Base-by-base conservation (phyloP, 805 yeast genomes). In the Yamadazyma nakazawae region DNA sequence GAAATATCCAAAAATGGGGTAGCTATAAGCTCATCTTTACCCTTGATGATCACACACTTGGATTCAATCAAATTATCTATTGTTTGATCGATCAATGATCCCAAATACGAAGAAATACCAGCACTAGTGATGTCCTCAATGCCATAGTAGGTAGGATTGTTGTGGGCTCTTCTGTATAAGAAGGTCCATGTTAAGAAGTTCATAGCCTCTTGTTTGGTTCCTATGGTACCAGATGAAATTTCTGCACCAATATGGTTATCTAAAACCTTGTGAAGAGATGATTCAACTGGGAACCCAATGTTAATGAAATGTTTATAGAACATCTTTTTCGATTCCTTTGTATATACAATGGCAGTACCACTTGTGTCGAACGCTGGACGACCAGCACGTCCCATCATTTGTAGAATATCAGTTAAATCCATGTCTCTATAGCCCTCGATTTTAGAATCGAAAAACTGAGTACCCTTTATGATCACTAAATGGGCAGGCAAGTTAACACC, bases 371-470 rank as follows among this genome's bases (percentile, higher is more conserved):
- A 86, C 1, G 88, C 88, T 1, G 92, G 92, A 51, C 92, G 78
- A 40, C 92, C 92, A 0, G 92, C 92, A 60, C 92, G 70, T 34
- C 92, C 92, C 89, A 84, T 84, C 90, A 84, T 85, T 62, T 84
- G 94, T 47, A 85, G 64, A 43, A 86, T 85, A 64, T 85, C 94
- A 0, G 92, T 86, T 56, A 85, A 72, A 58, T 85, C 92, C 92
- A 85, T 86, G 57, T 85, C 92, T 54, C 79, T 74, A 61, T 85
- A 86, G 1, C 77, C 87, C 59, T 84, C 88, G 40, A 80, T 79
- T 60, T 80, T 71, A 32, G 82, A 70, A 60, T 80, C 84, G 56
- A 79, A 80, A 54, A 78, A 80, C 56, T 80, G 84, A 0, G 94
- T 85, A 25, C 92, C 92, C 62, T 85, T 85, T 54, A 85, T 83